These are phyloP conservation scores for Phaeodactylum tricornutum DNA, from an alignment of 108 stramenopile genomes.

Conservation along the genomic window DNA sequence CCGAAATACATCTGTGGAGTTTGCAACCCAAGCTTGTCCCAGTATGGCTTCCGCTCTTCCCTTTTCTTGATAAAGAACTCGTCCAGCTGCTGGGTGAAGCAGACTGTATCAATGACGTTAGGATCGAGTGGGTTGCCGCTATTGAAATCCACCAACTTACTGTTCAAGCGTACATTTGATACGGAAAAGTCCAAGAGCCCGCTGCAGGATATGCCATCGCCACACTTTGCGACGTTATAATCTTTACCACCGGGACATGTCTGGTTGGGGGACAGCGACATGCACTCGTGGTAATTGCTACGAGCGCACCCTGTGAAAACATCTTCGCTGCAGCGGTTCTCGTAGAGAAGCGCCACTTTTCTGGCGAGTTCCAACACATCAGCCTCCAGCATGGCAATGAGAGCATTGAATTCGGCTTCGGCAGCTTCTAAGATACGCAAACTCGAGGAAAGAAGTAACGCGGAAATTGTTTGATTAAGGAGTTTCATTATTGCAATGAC, in stretches of 20 bases:
- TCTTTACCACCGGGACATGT: neutral
- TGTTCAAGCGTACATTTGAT: neutral
- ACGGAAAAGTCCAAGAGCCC: constrained; percentile 1
- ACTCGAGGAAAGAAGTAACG: no score
- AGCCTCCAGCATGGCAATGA: neutral
- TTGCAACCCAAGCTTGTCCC: constrained; percentile 12
- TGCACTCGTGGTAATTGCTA: neutral
- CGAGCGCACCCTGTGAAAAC: neutral
- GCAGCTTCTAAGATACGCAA: no score
- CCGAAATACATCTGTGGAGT: constrained; percentile 44
- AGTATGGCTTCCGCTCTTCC: neutral
- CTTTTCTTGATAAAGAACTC: neutral
- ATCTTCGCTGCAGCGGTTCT: neutral
- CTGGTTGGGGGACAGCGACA: neutral
- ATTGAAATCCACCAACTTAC: no score
- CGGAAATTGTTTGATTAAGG: no score
- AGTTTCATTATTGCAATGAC: no score
- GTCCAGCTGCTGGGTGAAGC: constrained; percentile 4
- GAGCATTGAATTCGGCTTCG: neutral
- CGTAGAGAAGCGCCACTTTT: neutral
- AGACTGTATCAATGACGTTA: neutral
- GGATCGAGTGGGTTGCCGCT: neutral
- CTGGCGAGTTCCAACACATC: neutral
- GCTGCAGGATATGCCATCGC: neutral
- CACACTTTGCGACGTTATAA: neutral